These are phyloP conservation scores for Chenopodium berlandieri DNA, from an alignment of 148 eudicot species.

Conservation along the genomic window DNA sequence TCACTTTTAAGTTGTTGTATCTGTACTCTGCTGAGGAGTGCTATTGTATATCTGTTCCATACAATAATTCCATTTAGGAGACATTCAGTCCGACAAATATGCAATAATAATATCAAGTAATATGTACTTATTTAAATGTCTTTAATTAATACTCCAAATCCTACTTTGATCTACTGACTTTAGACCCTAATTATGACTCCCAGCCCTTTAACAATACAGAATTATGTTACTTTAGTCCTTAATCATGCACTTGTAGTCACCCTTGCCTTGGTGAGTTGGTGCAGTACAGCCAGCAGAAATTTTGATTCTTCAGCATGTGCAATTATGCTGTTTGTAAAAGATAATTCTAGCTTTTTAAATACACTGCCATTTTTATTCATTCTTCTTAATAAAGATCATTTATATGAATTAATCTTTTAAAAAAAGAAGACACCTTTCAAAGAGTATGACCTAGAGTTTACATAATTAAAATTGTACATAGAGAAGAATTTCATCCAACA, in stretches of 20 bases:
- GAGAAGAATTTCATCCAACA: background rate
- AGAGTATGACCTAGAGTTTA: background rate
- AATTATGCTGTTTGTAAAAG: background rate
- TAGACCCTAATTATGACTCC: background rate
- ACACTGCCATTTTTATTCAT: background rate
- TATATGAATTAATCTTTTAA: no score
- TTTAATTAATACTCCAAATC: background rate
- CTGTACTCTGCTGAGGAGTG: background rate
- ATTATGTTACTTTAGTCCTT: background rate
- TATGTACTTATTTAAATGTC: background rate
- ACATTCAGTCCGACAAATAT: background rate
- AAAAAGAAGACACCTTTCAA: no score
- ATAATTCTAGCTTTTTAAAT: background rate
- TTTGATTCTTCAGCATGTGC: background rate
- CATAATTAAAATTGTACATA: background rate
- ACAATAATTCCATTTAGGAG: background rate
- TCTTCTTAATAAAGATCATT: background rate
- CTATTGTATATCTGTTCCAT: background rate
- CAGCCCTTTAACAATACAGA: background rate
- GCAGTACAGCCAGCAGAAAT: background rate
- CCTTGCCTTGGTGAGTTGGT: background rate
- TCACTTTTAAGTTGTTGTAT: background rate
- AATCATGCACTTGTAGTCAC: background rate
- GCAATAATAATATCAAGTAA: background rate
- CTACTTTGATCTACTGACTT: background rate